Conservation (phyloP, 1,139 yeast species). For the Pichia sp. region DNA sequence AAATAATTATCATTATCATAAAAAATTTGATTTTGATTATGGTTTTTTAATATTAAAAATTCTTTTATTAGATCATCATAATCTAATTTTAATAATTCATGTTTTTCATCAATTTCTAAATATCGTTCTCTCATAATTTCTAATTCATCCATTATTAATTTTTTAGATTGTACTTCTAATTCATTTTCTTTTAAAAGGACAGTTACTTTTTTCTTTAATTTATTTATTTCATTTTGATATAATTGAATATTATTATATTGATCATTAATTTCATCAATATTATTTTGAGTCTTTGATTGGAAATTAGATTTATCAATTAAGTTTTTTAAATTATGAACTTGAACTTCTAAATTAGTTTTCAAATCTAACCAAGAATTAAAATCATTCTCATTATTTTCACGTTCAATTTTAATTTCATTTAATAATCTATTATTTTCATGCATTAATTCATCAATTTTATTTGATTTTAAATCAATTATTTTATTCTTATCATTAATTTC, state of each 20-base stretch:
- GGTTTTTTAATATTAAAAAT: conserved; percentile 8
- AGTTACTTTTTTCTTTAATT: conserved; percentile 39
- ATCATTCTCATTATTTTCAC: conserved; percentile 28
- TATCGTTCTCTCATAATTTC: conserved; percentile 43
- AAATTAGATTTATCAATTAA: neutral
- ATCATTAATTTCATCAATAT: neutral
- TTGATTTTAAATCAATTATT: conserved; percentile 23
- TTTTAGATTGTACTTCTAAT: conserved; percentile 40
- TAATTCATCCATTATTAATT: conserved; percentile 48
- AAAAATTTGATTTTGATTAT: too few species aligned
- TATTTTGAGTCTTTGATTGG: neutral
- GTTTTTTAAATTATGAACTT: conserved; percentile 17
- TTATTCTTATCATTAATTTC: conserved; percentile 28
- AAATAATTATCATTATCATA: conserved; percentile 7
- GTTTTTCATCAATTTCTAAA: conserved; percentile 29
- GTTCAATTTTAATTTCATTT: conserved; percentile 25
- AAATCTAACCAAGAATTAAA: conserved; percentile 26
- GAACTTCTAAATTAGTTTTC: conserved; percentile 20
- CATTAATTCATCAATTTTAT: conserved; percentile 24
- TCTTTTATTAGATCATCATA: conserved; percentile 25
- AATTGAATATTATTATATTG: conserved; percentile 2
- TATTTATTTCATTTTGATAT: conserved; percentile 32
- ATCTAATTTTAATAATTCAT: conserved; percentile 24
- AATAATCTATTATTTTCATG: conserved; percentile 23
- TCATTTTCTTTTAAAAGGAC: conserved; percentile 45